Base-by-base conservation (phyloP, 1,284 basidiomycete species). In the Coniferiporia sulphurascens region DNA sequence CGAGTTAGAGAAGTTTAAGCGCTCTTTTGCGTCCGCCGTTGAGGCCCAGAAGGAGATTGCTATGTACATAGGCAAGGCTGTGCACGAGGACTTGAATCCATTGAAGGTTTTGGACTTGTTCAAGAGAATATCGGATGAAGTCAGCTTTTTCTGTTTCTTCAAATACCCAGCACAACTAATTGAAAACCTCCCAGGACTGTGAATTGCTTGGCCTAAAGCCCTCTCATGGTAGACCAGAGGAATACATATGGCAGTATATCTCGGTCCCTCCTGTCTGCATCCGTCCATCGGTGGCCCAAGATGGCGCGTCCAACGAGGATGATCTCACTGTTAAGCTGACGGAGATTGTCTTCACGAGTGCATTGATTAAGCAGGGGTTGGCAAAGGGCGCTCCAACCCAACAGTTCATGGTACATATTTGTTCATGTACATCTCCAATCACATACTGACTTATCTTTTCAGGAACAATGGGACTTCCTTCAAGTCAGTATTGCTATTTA, bases 171-270 rank as follows among this genome's bases (percentile, higher is more conserved):
- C 48, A 4, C 49, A 61, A 51, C 44, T 53, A 19, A 45, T 6
- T 10, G n/a, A 21, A 27, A 10, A 4, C 35, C 22, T n/a, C 44
- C 12, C 27, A 93, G 87, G 97, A 99, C 68, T 97, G 94, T 71
- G 97, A 99, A 73, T 77, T 99, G 51, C 80, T 99, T 8, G 95
- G 96, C 0, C 76, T 99, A 56, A 86, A 92, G 63, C 97, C 97
- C 2, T 83, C 86, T 34, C 89, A 88, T 68, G 95, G 95, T 56
- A 78, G 97, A 58, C 97, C 97, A 1, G 97, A 99, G 75, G 91
- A 98, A 71, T 98, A 96, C 70, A 87, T 99, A 60, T 99, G 97
- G 97, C 96, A 98, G 73, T 99, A 99, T 73, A 88, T 99, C 15
- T 97, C 95, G 36, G 97, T 99, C 13, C 97, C 97, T 17, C 97